phyloP scores from a whole-genome alignment of 108 stramenopile species.

The Fragilariopsis cylindrus region DNA sequence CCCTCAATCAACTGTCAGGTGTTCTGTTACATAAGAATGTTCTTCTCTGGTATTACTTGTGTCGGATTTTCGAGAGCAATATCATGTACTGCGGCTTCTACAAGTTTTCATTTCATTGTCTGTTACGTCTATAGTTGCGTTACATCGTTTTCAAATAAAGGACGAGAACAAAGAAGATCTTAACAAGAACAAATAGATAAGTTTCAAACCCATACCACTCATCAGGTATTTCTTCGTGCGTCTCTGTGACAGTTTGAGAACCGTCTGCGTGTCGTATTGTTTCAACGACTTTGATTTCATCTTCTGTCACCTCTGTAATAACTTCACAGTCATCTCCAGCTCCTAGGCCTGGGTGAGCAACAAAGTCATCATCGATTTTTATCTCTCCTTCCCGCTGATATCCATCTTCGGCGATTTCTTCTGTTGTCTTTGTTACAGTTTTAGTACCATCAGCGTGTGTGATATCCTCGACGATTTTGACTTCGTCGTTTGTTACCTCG shows the following conservation, averaged over 20 bases:
- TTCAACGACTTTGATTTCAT: not conserved
- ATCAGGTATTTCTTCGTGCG: too few species aligned
- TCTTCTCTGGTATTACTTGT: too few species aligned
- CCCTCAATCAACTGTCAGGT: too few species aligned
- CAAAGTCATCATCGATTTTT: not conserved
- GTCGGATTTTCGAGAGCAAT: too few species aligned
- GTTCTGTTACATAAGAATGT: too few species aligned
- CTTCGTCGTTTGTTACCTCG: not conserved
- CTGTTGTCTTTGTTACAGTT: not conserved
- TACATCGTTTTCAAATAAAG: too few species aligned
- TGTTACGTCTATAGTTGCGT: too few species aligned
- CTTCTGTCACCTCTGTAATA: not conserved
- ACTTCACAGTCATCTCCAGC: not conserved
- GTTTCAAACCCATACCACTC: too few species aligned
- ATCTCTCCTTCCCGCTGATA: not conserved
- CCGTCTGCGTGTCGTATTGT: not conserved
- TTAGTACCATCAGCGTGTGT: not conserved
- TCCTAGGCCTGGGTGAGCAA: not conserved
- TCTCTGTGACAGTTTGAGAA: not conserved
- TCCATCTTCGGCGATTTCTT: not conserved
- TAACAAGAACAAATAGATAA: too few species aligned
- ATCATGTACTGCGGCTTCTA: too few species aligned
- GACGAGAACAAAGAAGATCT: too few species aligned
- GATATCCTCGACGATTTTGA: not conserved
- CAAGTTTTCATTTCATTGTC: too few species aligned